Evolutionary conservation across 106 monocot species (phyloP).

Genomic region (Triglochin maritima): DNA sequence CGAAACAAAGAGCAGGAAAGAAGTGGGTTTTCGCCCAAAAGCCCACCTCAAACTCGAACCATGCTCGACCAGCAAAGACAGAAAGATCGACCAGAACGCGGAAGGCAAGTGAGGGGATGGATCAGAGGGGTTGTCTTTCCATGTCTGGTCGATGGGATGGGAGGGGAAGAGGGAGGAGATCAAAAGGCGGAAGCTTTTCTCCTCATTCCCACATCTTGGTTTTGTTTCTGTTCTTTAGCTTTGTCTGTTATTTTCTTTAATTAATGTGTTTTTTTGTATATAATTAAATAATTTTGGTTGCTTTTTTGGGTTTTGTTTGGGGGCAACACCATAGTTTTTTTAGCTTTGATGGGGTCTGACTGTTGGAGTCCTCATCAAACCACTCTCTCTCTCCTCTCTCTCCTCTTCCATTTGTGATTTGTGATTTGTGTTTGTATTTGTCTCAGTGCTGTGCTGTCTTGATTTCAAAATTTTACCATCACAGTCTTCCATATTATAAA

Average conservation of each 20-base stretch:
- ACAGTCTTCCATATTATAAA: neutral
- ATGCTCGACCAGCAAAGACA: neutral
- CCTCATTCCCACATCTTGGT: neutral
- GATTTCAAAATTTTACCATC: neutral
- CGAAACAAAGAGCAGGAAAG: slow-evolving; percentile 1
- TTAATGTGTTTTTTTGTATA: neutral
- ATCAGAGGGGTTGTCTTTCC: neutral
- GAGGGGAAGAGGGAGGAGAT: neutral
- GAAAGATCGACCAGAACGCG: neutral
- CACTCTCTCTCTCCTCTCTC: neutral
- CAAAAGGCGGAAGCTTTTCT: neutral
- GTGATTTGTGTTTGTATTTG: neutral
- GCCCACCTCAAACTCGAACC: neutral
- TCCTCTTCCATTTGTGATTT: neutral
- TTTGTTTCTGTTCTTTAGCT: neutral
- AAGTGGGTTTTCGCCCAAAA: neutral
- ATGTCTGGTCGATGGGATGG: neutral
- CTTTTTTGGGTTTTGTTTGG: neutral
- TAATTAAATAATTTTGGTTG: neutral
- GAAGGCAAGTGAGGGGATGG: neutral
- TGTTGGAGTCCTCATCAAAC: neutral
- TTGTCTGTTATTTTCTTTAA: neutral
- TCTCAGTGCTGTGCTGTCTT: neutral
- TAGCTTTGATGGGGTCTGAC: neutral
- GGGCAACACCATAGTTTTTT: neutral